Conservation (phyloP, 495 filamentous ascomycete genomes). For the Tricharina praecox region DNA sequence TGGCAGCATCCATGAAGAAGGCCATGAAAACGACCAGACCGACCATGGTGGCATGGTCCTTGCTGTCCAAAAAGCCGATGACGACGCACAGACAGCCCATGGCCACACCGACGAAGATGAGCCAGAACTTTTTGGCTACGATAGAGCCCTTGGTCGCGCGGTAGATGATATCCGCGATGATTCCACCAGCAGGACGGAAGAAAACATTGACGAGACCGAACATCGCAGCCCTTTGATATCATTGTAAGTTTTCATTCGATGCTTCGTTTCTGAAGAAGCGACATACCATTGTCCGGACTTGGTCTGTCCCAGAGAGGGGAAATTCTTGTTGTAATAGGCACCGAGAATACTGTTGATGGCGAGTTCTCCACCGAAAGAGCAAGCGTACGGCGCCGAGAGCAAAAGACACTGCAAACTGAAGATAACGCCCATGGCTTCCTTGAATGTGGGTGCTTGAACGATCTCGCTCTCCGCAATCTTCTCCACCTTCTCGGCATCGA, state of each 20-base stretch:
- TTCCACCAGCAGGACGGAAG: conserved; percentile 57
- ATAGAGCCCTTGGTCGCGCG: conserved; percentile 37
- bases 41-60: conserved; percentile 47
- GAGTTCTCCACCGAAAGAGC: conserved; percentile 72
- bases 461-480: conserved; percentile 45
- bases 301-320: conserved; percentile 57
- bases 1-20: conserved; percentile 68
- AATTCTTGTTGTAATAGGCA: conserved; percentile 63
- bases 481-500: conserved; percentile 40
- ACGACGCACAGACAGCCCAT: conserved; percentile 52
- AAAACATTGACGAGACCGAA: conserved; percentile 76
- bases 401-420: conserved; percentile 51
- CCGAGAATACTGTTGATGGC: conserved; percentile 72
- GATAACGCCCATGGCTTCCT: conserved; percentile 40
- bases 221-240: conserved; percentile 38
- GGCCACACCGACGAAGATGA: conserved; percentile 44
- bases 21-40: conserved; percentile 59
- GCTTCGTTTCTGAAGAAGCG: neutral
- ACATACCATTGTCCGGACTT: conserved; percentile 51
- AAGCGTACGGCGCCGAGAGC: conserved; percentile 57
- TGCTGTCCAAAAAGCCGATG: conserved; percentile 50
- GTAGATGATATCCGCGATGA: conserved; percentile 54
- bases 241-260: neutral
- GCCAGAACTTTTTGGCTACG: conserved; percentile 61
- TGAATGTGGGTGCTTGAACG: conserved; percentile 46